phyloP scores from a whole-genome alignment of 176 grass and related monocot species.

The Saccharum spontaneum region DNA sequence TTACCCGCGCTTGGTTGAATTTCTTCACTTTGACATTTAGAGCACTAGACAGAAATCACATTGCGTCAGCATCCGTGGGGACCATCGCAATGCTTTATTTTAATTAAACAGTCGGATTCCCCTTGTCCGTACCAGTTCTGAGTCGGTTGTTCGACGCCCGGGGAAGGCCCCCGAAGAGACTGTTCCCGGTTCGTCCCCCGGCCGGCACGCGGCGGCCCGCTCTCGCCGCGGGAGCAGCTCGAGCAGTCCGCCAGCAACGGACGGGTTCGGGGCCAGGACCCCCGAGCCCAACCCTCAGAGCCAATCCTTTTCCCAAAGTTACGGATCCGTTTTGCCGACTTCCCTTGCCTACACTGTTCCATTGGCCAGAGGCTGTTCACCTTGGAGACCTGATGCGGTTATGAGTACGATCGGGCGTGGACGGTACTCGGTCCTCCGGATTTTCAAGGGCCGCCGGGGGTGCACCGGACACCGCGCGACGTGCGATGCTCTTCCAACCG shows the following conservation, averaged over 20 bases:
- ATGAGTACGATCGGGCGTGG: constrained; percentile 47
- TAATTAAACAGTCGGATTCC: constrained; percentile 77
- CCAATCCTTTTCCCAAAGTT: constrained; percentile 80
- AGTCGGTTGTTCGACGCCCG: constrained; percentile 22
- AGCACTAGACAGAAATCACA: constrained; percentile 77
- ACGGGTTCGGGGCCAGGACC: not conserved
- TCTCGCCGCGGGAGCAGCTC: too few species aligned
- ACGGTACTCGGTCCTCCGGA: constrained; percentile 58
- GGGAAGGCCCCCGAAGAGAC: not conserved
- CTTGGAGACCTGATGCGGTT: constrained; percentile 81
- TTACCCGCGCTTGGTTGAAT: constrained; percentile 78
- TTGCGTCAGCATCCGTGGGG: constrained; percentile 61
- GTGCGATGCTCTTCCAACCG: constrained; percentile 54
- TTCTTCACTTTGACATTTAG: constrained; percentile 84
- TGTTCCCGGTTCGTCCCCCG: too few species aligned
- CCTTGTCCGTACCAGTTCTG: constrained; percentile 62
- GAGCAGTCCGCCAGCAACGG: too few species aligned
- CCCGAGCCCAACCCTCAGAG: constrained; percentile 66
- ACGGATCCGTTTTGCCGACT: constrained; percentile 76
- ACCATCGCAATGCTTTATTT: constrained; percentile 78
- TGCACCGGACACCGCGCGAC: constrained; percentile 48
- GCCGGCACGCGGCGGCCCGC: too few species aligned
- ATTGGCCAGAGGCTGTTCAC: constrained; percentile 52
- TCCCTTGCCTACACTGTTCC: constrained; percentile 81
- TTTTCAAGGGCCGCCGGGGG: constrained; percentile 61